Percentiles rank a stretch among this genome's conserved stretches.
Evolutionary conservation across 1,284 basidiomycete species (phyloP).

Genomic region (Cryptococcus amylolentus): DNA sequence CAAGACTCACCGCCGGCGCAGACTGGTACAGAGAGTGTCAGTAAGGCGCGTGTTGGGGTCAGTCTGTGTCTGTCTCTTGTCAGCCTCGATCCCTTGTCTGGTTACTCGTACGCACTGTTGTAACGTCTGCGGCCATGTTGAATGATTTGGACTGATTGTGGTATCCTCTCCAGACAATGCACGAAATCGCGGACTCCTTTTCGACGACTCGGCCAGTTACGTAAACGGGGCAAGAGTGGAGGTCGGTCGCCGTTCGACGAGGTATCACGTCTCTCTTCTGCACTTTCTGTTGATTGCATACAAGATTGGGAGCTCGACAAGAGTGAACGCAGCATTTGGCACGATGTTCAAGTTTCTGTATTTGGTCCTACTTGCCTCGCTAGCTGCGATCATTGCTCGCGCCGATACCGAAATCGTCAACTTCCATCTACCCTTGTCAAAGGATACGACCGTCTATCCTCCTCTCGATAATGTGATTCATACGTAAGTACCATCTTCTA

Average conservation of each 20-base stretch:
- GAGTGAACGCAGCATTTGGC: no score
- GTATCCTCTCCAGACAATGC: neutral
- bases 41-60: constrained; percentile 53
- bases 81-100: neutral
- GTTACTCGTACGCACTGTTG: neutral
- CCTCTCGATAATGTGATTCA: neutral
- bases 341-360: no score
- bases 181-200: neutral
- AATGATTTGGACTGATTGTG: neutral
- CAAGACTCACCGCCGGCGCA: constrained; percentile 62
- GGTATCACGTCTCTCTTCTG: no score
- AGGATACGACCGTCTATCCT: neutral
- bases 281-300: no score
- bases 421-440: constrained; percentile 25
- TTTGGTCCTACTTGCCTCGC: neutral
- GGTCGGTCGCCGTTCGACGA: no score
- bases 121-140: constrained; percentile 6
- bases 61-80: constrained; percentile 22
- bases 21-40: constrained; percentile 62
- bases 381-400: neutral
- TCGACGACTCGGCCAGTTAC: no score
- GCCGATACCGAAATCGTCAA: constrained; percentile 45
- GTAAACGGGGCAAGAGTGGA: no score
- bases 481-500: neutral
- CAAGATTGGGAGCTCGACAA: no score